Conservation (phyloP, 2,329 filamentous ascomycete genomes). For the Fusarium albidum region DNA sequence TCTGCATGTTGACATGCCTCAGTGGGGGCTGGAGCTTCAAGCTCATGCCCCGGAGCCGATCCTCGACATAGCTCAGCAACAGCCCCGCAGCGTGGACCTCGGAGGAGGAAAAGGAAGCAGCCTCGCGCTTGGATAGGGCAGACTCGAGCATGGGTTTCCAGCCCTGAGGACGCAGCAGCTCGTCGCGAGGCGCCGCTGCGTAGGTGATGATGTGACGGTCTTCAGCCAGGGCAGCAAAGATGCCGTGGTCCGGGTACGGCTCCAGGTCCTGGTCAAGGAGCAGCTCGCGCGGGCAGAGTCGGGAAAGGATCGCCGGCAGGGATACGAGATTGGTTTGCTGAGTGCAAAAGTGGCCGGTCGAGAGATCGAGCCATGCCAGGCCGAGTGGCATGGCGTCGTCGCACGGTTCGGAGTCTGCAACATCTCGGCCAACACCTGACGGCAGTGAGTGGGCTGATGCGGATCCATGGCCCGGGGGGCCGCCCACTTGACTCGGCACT, state of each 20-base stretch:
- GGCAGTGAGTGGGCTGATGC: constrained; percentile 29
- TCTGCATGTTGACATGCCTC: constrained; percentile 75
- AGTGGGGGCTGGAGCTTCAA: constrained; percentile 86
- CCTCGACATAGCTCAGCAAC: constrained; percentile 84
- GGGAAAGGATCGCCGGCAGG: constrained; percentile 81
- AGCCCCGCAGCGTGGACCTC: constrained; percentile 82
- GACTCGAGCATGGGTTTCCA: constrained; percentile 84
- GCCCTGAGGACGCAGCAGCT: constrained; percentile 60
- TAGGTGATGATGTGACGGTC: constrained; percentile 82
- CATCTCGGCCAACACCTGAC: constrained; percentile 32
- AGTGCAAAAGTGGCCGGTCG: constrained; percentile 93
- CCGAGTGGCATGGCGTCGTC: constrained; percentile 61
- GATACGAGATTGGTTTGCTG: constrained; percentile 76
- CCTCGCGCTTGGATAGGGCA: constrained; percentile 63
- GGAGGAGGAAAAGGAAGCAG: constrained; percentile 66
- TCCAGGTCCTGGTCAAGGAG: constrained; percentile 74
- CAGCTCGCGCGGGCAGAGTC: constrained; percentile 85
- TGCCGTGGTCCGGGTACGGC: constrained; percentile 63
- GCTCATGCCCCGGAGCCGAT: constrained; percentile 77
- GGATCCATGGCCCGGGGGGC: constrained; percentile 21
- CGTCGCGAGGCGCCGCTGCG: constrained; percentile 62
- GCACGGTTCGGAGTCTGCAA: constrained; percentile 24
- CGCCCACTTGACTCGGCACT: constrained; percentile 20
- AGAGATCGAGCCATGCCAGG: constrained; percentile 92
- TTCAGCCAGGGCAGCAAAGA: constrained; percentile 75